These are phyloP conservation scores for Coemansia sp. DNA, from an alignment of 192 early-diverging fungal genomes.

Conservation along the genomic window DNA sequence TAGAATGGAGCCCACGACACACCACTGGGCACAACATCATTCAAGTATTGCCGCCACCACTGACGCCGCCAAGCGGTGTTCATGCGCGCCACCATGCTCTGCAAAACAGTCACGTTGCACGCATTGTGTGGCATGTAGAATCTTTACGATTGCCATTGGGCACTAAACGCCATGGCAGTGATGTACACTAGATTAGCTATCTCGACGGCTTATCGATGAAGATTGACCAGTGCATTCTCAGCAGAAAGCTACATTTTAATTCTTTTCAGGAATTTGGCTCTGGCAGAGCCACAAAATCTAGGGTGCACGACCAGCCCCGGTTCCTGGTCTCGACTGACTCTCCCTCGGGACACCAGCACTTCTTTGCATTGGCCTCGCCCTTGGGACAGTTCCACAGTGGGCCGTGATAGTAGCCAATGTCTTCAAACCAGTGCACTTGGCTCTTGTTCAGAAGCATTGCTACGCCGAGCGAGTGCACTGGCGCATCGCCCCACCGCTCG, in stretches of 20 bases:
- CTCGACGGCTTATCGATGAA: background rate
- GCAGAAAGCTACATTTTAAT: background rate
- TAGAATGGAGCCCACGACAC: too few species aligned
- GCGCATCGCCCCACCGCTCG: slow-evolving; percentile 66
- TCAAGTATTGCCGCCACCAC: background rate
- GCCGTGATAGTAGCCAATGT: slow-evolving; percentile 64
- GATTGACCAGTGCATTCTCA: background rate
- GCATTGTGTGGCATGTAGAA: background rate
- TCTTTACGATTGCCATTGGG: background rate
- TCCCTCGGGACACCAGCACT: slow-evolving; percentile 46
- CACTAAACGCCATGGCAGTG: background rate
- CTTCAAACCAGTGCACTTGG: slow-evolving; percentile 68
- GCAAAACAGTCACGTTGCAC: background rate
- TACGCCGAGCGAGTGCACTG: slow-evolving; percentile 67
- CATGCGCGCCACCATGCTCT: background rate
- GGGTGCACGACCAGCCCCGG: slow-evolving; percentile 45
- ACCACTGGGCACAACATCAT: background rate
- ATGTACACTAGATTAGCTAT: background rate
- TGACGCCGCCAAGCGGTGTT: background rate
- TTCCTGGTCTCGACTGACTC: slow-evolving; percentile 47
- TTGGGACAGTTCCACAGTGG: slow-evolving; percentile 39
- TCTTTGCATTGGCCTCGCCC: slow-evolving; percentile 40
- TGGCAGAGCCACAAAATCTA: slow-evolving; percentile 39
- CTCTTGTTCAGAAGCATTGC: slow-evolving; percentile 55
- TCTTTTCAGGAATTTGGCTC: slow-evolving; percentile 8